Conservation (phyloP, 1,139 yeast species). For the Oligophagozyma castellii region DNA sequence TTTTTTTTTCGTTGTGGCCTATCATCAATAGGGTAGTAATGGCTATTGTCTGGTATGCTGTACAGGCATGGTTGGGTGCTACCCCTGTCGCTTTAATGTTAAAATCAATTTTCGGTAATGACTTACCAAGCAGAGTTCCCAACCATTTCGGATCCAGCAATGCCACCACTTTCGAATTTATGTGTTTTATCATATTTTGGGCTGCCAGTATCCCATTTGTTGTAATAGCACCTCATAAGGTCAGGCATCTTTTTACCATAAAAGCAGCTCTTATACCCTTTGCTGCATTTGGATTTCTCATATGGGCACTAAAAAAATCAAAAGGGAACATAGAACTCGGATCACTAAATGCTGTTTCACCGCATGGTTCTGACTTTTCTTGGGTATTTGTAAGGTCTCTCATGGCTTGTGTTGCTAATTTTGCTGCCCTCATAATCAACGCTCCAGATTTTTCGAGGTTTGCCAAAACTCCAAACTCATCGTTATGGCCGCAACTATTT, state of each 20-base stretch:
- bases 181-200: slow-evolving; percentile 72
- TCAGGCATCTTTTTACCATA: slow-evolving; percentile 68
- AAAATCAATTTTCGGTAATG: slow-evolving; percentile 50
- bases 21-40: slow-evolving; percentile 65
- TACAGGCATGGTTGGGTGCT: slow-evolving; percentile 73
- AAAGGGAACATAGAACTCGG: slow-evolving; percentile 21
- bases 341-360: slow-evolving; percentile 12
- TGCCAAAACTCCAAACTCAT: slow-evolving; percentile 40
- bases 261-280: slow-evolving; percentile 66
- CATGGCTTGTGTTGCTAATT: slow-evolving; percentile 72
- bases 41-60: slow-evolving; percentile 79
- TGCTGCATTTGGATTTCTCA: slow-evolving; percentile 65
- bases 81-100: slow-evolving; percentile 66
- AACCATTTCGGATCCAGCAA: slow-evolving; percentile 38
- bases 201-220: slow-evolving; percentile 60
- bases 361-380: slow-evolving; percentile 17
- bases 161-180: slow-evolving; percentile 54
- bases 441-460: slow-evolving; percentile 87
- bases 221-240: slow-evolving; percentile 68
- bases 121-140: slow-evolving; percentile 36
- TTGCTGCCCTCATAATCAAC: slow-evolving; percentile 75
- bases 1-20: slow-evolving; percentile 72
- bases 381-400: slow-evolving; percentile 77
- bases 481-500: slow-evolving; percentile 40
- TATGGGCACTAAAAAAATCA: slow-evolving; percentile 61